A percentile compares a stretch with the other conserved stretches of the same genome.
Conservation (phyloP, 2,329 filamentous ascomycete genomes). For the Trichoderma atrobrunneum region DNA sequence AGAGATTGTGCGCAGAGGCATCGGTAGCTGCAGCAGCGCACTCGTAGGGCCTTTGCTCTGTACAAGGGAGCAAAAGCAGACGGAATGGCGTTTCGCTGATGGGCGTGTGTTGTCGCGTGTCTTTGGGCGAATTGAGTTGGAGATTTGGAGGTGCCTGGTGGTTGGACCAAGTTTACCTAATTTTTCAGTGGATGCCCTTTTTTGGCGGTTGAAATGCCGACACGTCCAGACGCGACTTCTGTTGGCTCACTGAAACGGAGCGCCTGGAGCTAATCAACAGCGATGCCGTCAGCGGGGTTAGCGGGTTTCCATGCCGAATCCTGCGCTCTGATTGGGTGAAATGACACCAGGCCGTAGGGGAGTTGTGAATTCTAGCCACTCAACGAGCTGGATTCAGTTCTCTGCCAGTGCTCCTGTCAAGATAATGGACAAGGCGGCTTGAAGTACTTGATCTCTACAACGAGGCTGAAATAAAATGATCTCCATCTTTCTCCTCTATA, state of each 20-base stretch:
- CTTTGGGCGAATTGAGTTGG: constrained; percentile 2
- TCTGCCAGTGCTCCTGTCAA: not conserved
- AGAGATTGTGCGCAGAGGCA: constrained; percentile 23
- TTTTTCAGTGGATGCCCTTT: constrained; percentile 18
- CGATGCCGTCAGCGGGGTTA: not conserved
- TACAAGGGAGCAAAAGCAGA: not conserved
- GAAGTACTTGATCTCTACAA: not conserved
- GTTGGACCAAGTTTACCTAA: constrained; percentile 18
- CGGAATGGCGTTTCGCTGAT: not conserved
- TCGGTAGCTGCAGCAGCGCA: constrained; percentile 16
- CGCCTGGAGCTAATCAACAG: constrained; percentile 2
- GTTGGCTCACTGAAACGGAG: constrained; percentile 8
- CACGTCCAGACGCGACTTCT: constrained; percentile 39
- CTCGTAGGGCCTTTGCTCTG: not conserved
- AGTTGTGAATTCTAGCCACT: not conserved
- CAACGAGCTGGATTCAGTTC: not conserved
- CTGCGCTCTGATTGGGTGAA: not conserved
- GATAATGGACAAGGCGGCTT: not conserved
- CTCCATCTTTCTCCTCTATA: not conserved
- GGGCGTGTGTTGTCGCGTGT: constrained; percentile 7
- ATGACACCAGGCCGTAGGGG: not conserved
- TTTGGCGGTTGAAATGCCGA: constrained; percentile 29
- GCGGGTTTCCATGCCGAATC: not conserved
- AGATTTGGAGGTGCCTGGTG: not conserved
- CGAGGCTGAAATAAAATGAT: not conserved